Evolutionary conservation across 495 filamentous ascomycete genomes (phyloP), one percentile per base, ranked within the genome.

Genomic region (Hypomontagnella monticulosa): DNA sequence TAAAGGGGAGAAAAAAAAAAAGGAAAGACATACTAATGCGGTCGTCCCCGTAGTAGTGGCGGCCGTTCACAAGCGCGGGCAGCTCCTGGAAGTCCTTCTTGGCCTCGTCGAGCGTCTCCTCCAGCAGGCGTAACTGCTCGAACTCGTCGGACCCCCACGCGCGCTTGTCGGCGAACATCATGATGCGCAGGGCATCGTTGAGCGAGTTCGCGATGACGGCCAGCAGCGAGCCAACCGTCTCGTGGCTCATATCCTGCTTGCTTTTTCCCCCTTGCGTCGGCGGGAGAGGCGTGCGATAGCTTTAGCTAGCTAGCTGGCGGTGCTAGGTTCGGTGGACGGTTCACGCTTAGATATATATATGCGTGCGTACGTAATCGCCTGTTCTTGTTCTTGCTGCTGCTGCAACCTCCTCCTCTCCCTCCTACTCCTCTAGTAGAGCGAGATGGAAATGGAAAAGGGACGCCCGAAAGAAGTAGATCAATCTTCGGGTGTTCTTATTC

Each of bases 11-110:
- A 5, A 30, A 34, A 42, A 7, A 16, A 34, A 48, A 20, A 20
- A 16, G 37, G 16, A 49, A 32, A 10, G 16, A 68, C 76, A 44
- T 67, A 83, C 80, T 46, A 37, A 73, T 80, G 43, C 80, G 72
- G 65, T 83, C 81, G 20, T 79, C 76, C 66, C 82, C 75, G 55
- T 83, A 83, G 66, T 82, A 81, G 27, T 75, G 71, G 54, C 77
- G 72, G 11, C 81, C 81, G 43, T 80, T 78, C 15, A 82, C 78
- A 16, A 83, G 67, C 23, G 67, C 69, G 2, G 74, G 74, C 57
- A 83, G 73, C 66, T 81, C 80, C 65, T 83, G 81, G 50, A 81
- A 83, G 70, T 83, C 81, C 71, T 78, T 78, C 65, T 79, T 80
- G 38, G 81, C 81, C 40, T 83, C 81, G 62, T 81, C 81, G 48